A percentile compares a stretch with the other conserved stretches of the same genome.
Conservation (phyloP, 352 stramenopile species). For the Globisporangium paddicum region DNA sequence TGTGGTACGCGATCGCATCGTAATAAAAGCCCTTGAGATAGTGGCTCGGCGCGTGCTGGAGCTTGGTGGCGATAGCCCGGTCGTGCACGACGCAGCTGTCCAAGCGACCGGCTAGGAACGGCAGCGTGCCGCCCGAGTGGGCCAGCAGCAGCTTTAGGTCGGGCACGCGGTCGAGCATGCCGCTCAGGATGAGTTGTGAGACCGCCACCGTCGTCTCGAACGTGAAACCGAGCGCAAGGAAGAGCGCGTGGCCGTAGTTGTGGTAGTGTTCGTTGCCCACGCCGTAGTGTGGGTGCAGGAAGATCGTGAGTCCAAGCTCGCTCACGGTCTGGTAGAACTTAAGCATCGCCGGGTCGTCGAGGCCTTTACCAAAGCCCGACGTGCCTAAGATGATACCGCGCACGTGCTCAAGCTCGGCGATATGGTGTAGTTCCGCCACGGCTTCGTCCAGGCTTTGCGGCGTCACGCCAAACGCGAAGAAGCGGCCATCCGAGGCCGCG, state of each 20-base stretch:
- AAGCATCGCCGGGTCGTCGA: slow-evolving; percentile 55
- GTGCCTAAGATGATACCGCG: slow-evolving; percentile 53
- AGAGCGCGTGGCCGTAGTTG: slow-evolving; percentile 51
- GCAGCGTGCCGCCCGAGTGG: slow-evolving; percentile 56
- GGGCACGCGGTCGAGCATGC: slow-evolving; percentile 43
- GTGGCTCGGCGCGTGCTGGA: slow-evolving; percentile 38
- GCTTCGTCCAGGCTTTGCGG: slow-evolving; percentile 25
- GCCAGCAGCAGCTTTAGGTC: slow-evolving; percentile 45
- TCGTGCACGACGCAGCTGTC: slow-evolving; percentile 64
- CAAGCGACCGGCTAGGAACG: slow-evolving; percentile 52
- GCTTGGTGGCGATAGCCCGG: slow-evolving; percentile 24
- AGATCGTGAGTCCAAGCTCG: slow-evolving; percentile 38
- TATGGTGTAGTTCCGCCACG: slow-evolving; percentile 31
- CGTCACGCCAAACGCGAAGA: slow-evolving; percentile 53
- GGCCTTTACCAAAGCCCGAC: slow-evolving; percentile 41
- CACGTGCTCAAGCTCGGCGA: slow-evolving; percentile 32
- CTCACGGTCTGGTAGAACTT: slow-evolving; percentile 45
- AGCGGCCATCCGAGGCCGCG: slow-evolving; percentile 26
- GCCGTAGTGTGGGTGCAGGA: slow-evolving; percentile 67
- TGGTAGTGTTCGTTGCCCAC: slow-evolving; percentile 55
- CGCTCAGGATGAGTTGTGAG: slow-evolving; percentile 52
- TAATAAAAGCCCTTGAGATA: slow-evolving; percentile 66
- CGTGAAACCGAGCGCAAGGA: slow-evolving; percentile 57
- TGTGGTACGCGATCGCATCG: slow-evolving; percentile 54
- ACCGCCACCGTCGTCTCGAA: slow-evolving; percentile 67